Base-by-base conservation (phyloP, 1,284 basidiomycete species). In the Ganoderma multipileum region DNA sequence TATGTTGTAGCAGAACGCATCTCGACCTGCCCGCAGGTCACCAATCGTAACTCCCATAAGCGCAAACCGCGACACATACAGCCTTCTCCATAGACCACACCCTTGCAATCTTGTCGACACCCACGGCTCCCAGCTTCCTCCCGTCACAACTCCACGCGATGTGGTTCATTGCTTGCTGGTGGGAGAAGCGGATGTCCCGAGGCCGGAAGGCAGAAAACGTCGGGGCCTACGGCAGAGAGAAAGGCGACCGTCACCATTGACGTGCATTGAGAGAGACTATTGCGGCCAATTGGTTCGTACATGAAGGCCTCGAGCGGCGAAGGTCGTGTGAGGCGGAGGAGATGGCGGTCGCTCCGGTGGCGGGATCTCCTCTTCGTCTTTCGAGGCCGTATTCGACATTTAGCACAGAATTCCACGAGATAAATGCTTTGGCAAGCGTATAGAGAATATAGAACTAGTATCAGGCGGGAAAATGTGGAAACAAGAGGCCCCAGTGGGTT, bases 131-230 rank as follows among this genome's bases (percentile, higher is more conserved):
- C 18, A 94, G 81, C 68, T 91, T 89, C 79, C 90, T 90, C 12
- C 92, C 92, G 76, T 94, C 92, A 74, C 91, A 93, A 74, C 84
- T 94, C 92, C 92, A 94, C 0, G 91, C 90, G 62, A 93, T 87
- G 76, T 92, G 91, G 61, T 84, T 90, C 83, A 93, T 90, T 0
- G 87, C 83, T 71, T 90, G 88, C 12, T 85, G 77, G 59, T 87
- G 88, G 2, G 87, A 81, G 69, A 92, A 86, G n/a, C 89, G 86
- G 69, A 90, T 84, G 76, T 93, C 91, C 75, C 91, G 85, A 4
- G 91, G 91, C 75, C 91, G 90, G 79, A 92, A 92, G 2, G 91
- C 89, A 68, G 91, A 89, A 78, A 94, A 94, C 9, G 84, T 90
- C 44, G 92, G 91, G 64, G 89, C 85, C 92, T 93, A 81, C 66